phyloP scores from a whole-genome alignment of 2,329 filamentous ascomycete genomes.

The Pseudogymnoascus pannorum region DNA sequence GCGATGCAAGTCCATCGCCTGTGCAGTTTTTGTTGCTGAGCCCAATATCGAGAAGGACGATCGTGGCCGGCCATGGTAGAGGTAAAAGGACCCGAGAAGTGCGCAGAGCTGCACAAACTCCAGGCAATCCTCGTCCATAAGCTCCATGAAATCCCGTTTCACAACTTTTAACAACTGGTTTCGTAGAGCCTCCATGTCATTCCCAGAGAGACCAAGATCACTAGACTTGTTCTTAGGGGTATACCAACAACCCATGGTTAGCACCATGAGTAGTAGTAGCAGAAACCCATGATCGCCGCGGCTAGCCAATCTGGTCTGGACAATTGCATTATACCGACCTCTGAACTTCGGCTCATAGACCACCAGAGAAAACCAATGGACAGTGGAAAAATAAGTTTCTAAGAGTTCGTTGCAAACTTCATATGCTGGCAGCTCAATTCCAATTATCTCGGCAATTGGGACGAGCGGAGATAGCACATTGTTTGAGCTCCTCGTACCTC shows the following conservation, averaged over 20 bases:
- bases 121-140: conserved; percentile 35
- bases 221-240: conserved; percentile 20
- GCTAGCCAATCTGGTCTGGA: conserved; percentile 28
- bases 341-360: conserved; percentile 37
- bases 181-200: conserved; percentile 11
- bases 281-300: conserved; percentile 32
- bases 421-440: conserved; percentile 25
- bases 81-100: conserved; percentile 34
- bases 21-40: conserved; percentile 15
- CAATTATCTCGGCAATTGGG: conserved; percentile 18
- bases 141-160: conserved; percentile 31
- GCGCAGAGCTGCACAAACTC: conserved; percentile 33
- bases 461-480: conserved; percentile 21
- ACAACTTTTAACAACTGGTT: conserved; percentile 20
- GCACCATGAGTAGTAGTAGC: conserved; percentile 31
- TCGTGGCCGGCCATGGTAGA: conserved; percentile 37
- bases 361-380: conserved; percentile 39
- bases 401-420: conserved; percentile 28
- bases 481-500: conserved; percentile 16
- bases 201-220: conserved; percentile 15
- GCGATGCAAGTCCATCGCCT: conserved; percentile 17
- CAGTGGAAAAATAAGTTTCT: conserved; percentile 34
- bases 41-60: conserved; percentile 26
- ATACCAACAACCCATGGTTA: conserved; percentile 35
- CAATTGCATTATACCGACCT: conserved; percentile 26